phyloP scores from a whole-genome alignment of 2,329 filamentous ascomycete species.

The Lachnellula arida region DNA sequence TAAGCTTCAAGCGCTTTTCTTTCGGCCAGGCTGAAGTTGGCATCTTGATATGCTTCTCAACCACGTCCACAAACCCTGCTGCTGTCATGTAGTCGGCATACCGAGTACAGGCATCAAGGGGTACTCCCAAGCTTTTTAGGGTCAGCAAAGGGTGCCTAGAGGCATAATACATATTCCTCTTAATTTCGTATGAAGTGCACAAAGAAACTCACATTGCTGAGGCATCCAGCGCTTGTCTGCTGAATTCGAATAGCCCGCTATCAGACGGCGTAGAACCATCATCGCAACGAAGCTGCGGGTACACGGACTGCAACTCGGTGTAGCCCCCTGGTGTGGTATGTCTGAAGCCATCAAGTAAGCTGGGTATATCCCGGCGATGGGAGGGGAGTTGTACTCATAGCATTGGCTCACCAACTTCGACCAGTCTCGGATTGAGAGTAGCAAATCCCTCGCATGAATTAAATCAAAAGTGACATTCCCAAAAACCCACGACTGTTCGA shows the following conservation, averaged over 20 bases:
- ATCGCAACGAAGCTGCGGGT: conserved; percentile 19
- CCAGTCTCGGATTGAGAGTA: conserved; percentile 18
- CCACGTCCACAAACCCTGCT: conserved; percentile 27
- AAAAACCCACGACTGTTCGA: conserved; percentile 44
- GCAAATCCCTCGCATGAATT: conserved; percentile 36
- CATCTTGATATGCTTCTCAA: conserved; percentile 8
- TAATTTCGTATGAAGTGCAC: background rate
- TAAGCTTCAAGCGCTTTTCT: conserved; percentile 14
- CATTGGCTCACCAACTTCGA: conserved; percentile 17
- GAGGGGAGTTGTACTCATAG: conserved; percentile 26
- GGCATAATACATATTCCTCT: background rate
- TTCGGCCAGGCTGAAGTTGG: conserved; percentile 16
- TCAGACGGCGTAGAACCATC: conserved; percentile 17
- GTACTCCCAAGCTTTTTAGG: background rate
- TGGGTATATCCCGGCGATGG: background rate
- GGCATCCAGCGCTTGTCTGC: conserved; percentile 38
- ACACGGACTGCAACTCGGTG: conserved; percentile 18
- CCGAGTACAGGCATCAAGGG: conserved; percentile 2
- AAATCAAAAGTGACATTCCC: conserved; percentile 44
- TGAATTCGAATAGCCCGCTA: conserved; percentile 32
- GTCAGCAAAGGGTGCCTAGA: conserved; percentile 33
- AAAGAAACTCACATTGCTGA: conserved; percentile 22
- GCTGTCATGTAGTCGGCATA: conserved; percentile 6
- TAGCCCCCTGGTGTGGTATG: conserved; percentile 20
- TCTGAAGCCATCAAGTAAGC: background rate